Base-by-base conservation (phyloP, 2,329 filamentous ascomycete species). In the Epicoccum sorghinum region DNA sequence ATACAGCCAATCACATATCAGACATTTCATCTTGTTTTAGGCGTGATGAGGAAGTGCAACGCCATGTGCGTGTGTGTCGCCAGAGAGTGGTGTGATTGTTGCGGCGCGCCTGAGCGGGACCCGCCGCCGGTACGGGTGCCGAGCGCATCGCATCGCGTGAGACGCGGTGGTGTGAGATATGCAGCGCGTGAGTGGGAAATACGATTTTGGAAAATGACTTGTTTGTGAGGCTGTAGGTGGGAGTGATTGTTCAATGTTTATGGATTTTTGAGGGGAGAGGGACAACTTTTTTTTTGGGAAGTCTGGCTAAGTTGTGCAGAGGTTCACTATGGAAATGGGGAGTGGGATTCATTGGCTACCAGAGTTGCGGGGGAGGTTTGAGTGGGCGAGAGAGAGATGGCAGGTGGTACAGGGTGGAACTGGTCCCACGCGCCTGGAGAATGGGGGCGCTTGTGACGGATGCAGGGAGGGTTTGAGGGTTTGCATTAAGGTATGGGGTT, bases 21-120 rank as follows among this genome's bases (percentile, higher is more conserved):
- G 7, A 7, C 10, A 41, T 30, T 18, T 25, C 30, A 22, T 12
- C 5, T 2, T 13, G 5, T 52, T n/a, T n/a, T n/a, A n/a, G n/a
- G n/a, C n/a, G n/a, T n/a, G n/a, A n/a, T n/a, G n/a, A n/a, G n/a
- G n/a, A n/a, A n/a, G n/a, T n/a, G n/a, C n/a, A n/a, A n/a, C n/a
- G 38, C 24, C 41, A 33, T 50, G 35, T 35, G 57, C 41, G 18
- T 38, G 54, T 25, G 50, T 50, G 43, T 57, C 44, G 52, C 32
- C 52, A 60, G 64, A 68, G 24, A 46, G 61, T 69, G 66, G 65
- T 65, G 65, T 68, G 65, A 68, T 57, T 36, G 42, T 55, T 47
- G 50, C 47, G 23, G 32, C 9, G 32, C 14, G 37, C 7, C 36
- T 42, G 44, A 52, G 46, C 64, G 66, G 66, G 63, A 55, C 30